Evolutionary conservation across 1,284 basidiomycete genomes (phyloP), one percentile per base, ranked within the genome.

Genomic region (Athelia psychrophila): DNA sequence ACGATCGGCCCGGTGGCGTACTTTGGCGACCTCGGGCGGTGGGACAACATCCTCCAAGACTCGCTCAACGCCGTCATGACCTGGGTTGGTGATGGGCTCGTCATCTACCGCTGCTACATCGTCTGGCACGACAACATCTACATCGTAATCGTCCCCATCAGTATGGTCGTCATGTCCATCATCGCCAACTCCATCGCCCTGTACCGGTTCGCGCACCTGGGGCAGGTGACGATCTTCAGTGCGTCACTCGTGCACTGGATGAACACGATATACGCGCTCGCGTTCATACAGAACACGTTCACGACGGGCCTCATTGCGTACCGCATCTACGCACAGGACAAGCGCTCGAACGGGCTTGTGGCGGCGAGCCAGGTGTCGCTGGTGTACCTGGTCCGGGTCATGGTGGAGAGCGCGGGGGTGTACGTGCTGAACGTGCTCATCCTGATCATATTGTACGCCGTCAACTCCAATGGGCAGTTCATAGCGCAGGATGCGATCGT

Each of bases 41-140:
- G 65, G 65, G 61, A 67, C 23, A 66, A 66, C 44, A 53, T 67
- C 12, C 55, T 59, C 19, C 64, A 67, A 46, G 61, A 66, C 47
- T 53, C 62, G 2, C 51, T 67, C 3, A 63, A 64, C 45, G 66
- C 60, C 4, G 47, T 66, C 24, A 64, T 64, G 53, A 65, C 65
- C 18, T 64, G 65, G 57, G 51, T 66, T 22, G 66, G 64, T 13
- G 66, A 68, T 48, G 51, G 53, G 24, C 55, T 66, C 8, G 58
- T 66, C 19, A 67, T 68, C 25, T 69, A 69, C 51, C 60, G 67
- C 12, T 66, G 63, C 36, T 68, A 56, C 51, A 48, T 68, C 6
- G 56, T 66, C 16, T 68, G 66, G 66, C 54, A 57, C 23, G 60
- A 60, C 44, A 62, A 61, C 51, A 54, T 54, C 53, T 56, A 56